Evolutionary conservation across 805 yeast species (phyloP).

Genomic region (Pichia kluyveri): DNA sequence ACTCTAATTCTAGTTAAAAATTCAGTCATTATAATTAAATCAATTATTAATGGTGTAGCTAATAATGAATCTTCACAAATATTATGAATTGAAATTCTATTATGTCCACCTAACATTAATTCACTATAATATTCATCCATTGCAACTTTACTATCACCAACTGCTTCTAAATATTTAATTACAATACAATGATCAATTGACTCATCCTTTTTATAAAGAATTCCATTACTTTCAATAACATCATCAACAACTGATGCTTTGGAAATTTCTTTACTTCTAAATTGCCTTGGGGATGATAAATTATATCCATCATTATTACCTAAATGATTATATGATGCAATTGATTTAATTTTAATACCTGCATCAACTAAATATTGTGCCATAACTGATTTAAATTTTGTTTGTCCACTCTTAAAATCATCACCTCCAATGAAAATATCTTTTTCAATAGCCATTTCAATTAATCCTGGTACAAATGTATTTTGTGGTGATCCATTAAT

Average conservation of each 20-base stretch:
- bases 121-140: constrained; percentile 98
- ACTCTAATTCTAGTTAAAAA: constrained; percentile 81
- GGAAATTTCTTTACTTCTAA: constrained; percentile 91
- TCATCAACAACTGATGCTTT: constrained; percentile 91
- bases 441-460: constrained; percentile 77
- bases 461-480: constrained; percentile 92
- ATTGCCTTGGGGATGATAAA: constrained; percentile 84
- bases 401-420: constrained; percentile 95
- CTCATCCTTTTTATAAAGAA: constrained; percentile 72
- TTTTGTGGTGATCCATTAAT: constrained; percentile 97
- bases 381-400: constrained; percentile 90
- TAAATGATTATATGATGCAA: constrained; percentile 92
- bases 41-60: constrained; percentile 92
- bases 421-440: constrained; percentile 87
- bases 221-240: constrained; percentile 78
- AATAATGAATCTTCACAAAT: constrained; percentile 93
- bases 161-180: constrained; percentile 88
- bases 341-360: constrained; percentile 89
- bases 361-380: constrained; percentile 96
- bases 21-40: constrained; percentile 82
- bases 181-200: constrained; percentile 90
- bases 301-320: constrained; percentile 96
- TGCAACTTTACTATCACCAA: constrained; percentile 94
- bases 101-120: constrained; percentile 96
- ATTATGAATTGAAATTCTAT: constrained; percentile 86